Evolutionary conservation across 2,329 filamentous ascomycete species (phyloP).

Genomic region (Ceratocystis alfenasii): DNA sequence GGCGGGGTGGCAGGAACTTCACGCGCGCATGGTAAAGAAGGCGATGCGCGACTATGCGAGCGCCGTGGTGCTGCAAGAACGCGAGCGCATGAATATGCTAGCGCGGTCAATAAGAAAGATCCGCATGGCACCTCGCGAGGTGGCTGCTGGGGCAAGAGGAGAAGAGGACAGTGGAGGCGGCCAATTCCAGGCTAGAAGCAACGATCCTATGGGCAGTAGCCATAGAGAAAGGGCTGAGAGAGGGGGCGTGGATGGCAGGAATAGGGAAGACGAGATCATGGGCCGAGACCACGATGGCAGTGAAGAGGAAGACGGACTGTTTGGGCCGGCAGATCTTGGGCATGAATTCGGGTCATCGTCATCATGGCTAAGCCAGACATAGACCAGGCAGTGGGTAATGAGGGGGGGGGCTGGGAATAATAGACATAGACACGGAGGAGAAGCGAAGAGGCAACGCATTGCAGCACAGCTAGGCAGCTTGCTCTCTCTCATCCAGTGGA

Average conservation of each 20-base stretch:
- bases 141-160: neutral
- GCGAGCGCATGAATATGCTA: constrained; percentile 67
- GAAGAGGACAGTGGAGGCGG: neutral
- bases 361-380: neutral
- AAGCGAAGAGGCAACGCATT: neutral
- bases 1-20: constrained; percentile 85
- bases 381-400: neutral
- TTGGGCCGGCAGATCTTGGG: neutral
- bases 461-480: neutral
- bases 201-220: neutral
- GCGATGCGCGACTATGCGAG: constrained; percentile 66
- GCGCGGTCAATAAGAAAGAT: constrained; percentile 61
- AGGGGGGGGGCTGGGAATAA: neutral
- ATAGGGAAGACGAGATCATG: neutral
- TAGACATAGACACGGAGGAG: neutral
- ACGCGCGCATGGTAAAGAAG: constrained; percentile 62
- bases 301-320: neutral
- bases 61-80: constrained; percentile 69
- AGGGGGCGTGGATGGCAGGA: neutral
- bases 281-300: neutral
- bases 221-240: neutral
- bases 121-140: constrained; percentile 24
- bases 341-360: neutral
- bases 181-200: neutral
- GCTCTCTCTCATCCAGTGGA: neutral